Percentiles rank a stretch among this genome's conserved stretches.
Conservation (phyloP, 2,329 filamentous ascomycete genomes). For the Xylaria hypoxylon region DNA sequence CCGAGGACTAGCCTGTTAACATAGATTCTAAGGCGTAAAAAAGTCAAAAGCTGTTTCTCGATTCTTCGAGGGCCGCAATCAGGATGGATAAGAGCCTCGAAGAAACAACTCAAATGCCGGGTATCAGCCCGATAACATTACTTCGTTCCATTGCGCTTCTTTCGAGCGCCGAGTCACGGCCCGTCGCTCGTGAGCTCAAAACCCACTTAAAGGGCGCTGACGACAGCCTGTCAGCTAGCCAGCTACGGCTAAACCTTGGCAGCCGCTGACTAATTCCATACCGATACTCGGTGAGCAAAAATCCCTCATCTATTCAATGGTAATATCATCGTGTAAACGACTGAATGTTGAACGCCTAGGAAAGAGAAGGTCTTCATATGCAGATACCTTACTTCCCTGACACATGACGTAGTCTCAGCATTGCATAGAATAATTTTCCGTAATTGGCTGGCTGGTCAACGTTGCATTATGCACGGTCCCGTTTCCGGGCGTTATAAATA, state of each 20-base stretch:
- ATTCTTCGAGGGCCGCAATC: background rate
- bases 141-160: background rate
- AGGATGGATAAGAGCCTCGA: background rate
- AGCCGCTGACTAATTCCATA: background rate
- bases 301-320: slow-evolving; percentile 2
- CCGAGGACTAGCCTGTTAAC: background rate
- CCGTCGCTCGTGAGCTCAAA: background rate
- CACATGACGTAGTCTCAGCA: background rate
- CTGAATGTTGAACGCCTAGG: background rate
- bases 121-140: background rate
- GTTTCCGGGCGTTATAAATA: background rate
- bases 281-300: background rate
- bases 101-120: background rate
- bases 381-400: background rate
- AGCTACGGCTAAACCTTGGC: slow-evolving; percentile 16
- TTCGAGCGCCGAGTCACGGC: background rate
- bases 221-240: slow-evolving; percentile 7
- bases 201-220: slow-evolving; percentile 29
- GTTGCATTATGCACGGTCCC: slow-evolving; percentile 11
- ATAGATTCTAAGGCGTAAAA: background rate
- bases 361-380: background rate
- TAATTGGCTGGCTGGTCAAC: slow-evolving; percentile 14
- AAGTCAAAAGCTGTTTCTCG: background rate
- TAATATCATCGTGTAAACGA: background rate
- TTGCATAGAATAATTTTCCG: background rate